Percentiles rank a stretch among this genome's conserved stretches.
These are phyloP conservation scores for Cladobotryum protrusum DNA, from an alignment of 2,329 filamentous ascomycete genomes.

Conservation along the genomic window DNA sequence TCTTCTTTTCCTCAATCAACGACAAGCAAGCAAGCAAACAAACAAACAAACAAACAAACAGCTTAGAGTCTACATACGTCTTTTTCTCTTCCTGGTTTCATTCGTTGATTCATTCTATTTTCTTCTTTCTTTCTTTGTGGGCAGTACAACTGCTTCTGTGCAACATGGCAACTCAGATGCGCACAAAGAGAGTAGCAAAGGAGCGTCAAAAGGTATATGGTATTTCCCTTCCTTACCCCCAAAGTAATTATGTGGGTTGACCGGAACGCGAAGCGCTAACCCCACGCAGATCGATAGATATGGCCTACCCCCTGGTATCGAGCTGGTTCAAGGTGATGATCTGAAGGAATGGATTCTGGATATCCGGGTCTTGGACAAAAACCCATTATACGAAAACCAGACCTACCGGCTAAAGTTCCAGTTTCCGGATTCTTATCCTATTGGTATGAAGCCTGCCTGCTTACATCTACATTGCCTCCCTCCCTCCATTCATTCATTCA, in stretches of 20 bases:
- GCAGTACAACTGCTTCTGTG: too few relatives aligned
- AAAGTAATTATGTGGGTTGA: neutral
- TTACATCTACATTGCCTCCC: neutral
- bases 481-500: neutral
- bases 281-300: conserved; percentile 44
- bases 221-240: neutral
- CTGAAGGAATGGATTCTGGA: conserved; percentile 78
- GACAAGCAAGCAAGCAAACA: too few relatives aligned
- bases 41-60: too few relatives aligned
- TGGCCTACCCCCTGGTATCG: conserved; percentile 62
- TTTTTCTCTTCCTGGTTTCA: too few relatives aligned
- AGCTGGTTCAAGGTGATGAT: conserved; percentile 75
- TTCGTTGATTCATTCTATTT: too few relatives aligned
- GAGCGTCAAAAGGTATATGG: conserved; percentile 26
- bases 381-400: conserved; percentile 78
- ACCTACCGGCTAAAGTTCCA: conserved; percentile 81
- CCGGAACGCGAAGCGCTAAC: conserved; percentile 14
- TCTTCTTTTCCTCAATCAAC: too few relatives aligned
- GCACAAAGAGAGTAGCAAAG: conserved; percentile 23
- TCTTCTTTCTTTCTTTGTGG: too few relatives aligned
- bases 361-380: conserved; percentile 81
- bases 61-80: too few relatives aligned
- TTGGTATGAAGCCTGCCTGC: conserved; percentile 52
- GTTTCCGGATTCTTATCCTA: conserved; percentile 81
- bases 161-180: conserved; percentile 21